A percentile compares a stretch with the other conserved stretches of the same genome.
These are phyloP conservation scores for Candida manassasensis DNA, from an alignment of 805 yeast genomes.

Conservation along the genomic window DNA sequence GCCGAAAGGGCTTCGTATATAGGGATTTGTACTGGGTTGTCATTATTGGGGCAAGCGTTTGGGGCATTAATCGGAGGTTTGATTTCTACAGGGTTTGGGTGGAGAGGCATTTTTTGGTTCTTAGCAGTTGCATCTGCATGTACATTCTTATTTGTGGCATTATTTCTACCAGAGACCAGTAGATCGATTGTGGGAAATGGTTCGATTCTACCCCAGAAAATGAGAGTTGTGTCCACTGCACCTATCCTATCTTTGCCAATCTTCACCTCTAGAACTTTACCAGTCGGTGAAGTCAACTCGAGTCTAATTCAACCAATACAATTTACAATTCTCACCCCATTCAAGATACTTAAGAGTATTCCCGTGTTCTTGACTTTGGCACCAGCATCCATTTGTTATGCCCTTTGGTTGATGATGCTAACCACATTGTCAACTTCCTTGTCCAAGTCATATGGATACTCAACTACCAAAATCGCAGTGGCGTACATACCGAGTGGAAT, in stretches of 20 bases:
- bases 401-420: slow-evolving; percentile 60
- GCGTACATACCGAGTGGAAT: slow-evolving; percentile 69
- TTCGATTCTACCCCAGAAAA: slow-evolving; percentile 44
- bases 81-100: slow-evolving; percentile 27
- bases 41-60: slow-evolving; percentile 66
- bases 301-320: slow-evolving; percentile 11
- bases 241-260: slow-evolving; percentile 33
- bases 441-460: slow-evolving; percentile 41
- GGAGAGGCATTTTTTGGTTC: slow-evolving; percentile 77
- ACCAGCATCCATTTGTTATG: slow-evolving; percentile 56
- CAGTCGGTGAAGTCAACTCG: slow-evolving; percentile 25
- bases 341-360: slow-evolving; percentile 34
- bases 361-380: slow-evolving; percentile 46
- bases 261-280: slow-evolving; percentile 14
- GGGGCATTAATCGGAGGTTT: slow-evolving; percentile 66
- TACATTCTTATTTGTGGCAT: slow-evolving; percentile 23
- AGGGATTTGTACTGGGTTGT: slow-evolving; percentile 58
- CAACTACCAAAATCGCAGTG: slow-evolving; percentile 54
- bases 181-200: slow-evolving; percentile 71
- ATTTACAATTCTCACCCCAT: slow-evolving; percentile 25
- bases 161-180: slow-evolving; percentile 65
- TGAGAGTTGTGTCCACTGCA: slow-evolving; percentile 30
- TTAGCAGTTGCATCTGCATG: slow-evolving; percentile 56
- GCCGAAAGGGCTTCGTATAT: slow-evolving; percentile 63
- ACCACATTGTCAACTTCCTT: slow-evolving; percentile 59